phyloP scores from a whole-genome alignment of 106 monocot species.

The Dactylorhiza incarnata region DNA sequence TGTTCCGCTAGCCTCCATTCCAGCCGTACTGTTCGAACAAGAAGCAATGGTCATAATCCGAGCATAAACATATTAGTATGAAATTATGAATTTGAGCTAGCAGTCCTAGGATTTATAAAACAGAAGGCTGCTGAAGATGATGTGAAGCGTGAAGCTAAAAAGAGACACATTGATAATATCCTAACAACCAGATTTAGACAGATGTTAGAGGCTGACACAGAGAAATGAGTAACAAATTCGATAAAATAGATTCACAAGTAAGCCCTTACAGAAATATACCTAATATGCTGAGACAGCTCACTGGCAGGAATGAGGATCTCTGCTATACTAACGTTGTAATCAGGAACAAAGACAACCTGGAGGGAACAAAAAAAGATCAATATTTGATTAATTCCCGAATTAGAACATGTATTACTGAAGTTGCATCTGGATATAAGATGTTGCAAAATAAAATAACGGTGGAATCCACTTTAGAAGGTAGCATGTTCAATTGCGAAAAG shows the following conservation, averaged over 20 bases:
- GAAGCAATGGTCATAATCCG: background rate
- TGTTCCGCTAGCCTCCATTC: slow-evolving; percentile 99
- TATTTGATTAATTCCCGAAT: background rate
- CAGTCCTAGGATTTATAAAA: background rate
- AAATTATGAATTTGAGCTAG: background rate
- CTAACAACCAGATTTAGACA: slow-evolving; percentile 1
- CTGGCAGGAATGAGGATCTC: slow-evolving; percentile 94
- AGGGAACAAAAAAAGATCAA: slow-evolving; percentile 2
- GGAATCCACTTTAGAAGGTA: background rate
- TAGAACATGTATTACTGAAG: background rate
- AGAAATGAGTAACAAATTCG: background rate
- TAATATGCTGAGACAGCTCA: slow-evolving; percentile 98
- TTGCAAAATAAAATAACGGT: background rate
- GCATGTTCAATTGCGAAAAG: too few species aligned
- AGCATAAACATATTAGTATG: background rate
- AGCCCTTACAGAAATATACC: slow-evolving; percentile 27
- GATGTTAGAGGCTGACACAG: background rate
- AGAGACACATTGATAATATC: background rate
- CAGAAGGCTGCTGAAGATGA: background rate
- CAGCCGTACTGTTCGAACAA: slow-evolving; percentile 64
- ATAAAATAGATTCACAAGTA: background rate
- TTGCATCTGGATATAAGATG: background rate
- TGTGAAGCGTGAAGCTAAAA: background rate
- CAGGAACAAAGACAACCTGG: slow-evolving; percentile 91
- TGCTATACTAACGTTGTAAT: slow-evolving; percentile 97